Base-by-base conservation (phyloP, 495 filamentous ascomycete genomes). In the Evernia prunastri region DNA sequence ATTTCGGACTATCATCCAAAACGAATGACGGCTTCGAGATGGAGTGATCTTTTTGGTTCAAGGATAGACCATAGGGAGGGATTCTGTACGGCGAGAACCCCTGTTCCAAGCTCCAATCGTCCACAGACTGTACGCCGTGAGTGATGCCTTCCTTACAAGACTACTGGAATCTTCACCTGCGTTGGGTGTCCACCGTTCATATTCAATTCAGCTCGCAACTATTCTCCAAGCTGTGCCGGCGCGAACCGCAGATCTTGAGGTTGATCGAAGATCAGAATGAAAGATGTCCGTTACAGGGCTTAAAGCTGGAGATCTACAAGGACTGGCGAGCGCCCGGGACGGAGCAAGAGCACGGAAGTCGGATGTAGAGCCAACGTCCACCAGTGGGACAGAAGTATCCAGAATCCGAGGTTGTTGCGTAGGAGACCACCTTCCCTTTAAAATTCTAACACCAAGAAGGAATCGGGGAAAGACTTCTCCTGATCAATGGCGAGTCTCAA, bases 21-120 rank as follows among this genome's bases (percentile, higher is more conserved):
- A 43, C 3, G n/a, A 4, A 43, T 43, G 18, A 4, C 40, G 40
- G 10, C 40, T 18, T 43, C 4, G 40, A 43, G 40, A n/a, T 2
- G 40, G 40, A 43, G 40, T 43, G 40, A 43, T 43, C 40, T 20
- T 43, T 20, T 43, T 43, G 40, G n/a, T 43, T 43, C 40, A 43
- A 3, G 17, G 40, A 43, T 43, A 43, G 17, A 43, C 40, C 40
- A 43, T 43, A 43, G 17, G 40, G 40, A n/a, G 79, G 79, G 25
- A 81, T 68, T 59, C 78, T 76, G 60, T 76, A 72, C 36, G 71
- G 76, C 7, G 72, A 71, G 42, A 84, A 62, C 13, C 80, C 81
- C 67, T 84, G 80, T 56, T 84, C 81, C 42, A 82, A 72, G 61
- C 73, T 79, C 81, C 81, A 84, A 64, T 84, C 78, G 71, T 82